Conservation (phyloP, 257 asterid genomes). For the Solanum bukasovii region DNA sequence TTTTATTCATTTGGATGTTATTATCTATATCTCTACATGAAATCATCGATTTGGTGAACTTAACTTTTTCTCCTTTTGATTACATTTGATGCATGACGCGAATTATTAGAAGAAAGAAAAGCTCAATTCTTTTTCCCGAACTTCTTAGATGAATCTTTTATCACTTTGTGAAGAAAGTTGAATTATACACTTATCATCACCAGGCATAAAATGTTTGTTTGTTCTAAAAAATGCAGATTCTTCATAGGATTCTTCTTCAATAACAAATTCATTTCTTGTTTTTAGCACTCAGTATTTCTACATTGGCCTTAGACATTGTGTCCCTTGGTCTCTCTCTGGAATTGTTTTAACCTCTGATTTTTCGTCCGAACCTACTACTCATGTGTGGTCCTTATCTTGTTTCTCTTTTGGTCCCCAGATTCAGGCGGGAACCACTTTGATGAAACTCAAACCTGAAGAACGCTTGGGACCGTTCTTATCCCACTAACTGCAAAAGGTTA, state of each 20-base stretch:
- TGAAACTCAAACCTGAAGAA: slow-evolving; percentile 35
- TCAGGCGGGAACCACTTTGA: slow-evolving; percentile 33
- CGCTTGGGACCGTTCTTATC: slow-evolving; percentile 49
- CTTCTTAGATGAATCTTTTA: neutral
- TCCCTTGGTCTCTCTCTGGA: neutral
- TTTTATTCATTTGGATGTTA: neutral
- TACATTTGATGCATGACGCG: neutral
- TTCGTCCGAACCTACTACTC: neutral
- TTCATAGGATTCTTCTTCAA: neutral
- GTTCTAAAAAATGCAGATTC: neutral
- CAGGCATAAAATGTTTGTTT: neutral
- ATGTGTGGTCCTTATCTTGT: neutral
- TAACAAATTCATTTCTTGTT: neutral
- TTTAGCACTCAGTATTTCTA: neutral
- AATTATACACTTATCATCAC: neutral
- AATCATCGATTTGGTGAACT: neutral
- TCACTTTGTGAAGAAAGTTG: neutral
- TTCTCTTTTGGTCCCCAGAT: slow-evolving; percentile 21
- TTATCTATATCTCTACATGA: neutral
- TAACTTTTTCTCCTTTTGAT: neutral
- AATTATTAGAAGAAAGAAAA: neutral
- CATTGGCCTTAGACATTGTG: neutral
- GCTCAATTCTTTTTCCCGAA: neutral
- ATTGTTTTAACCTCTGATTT: slow-evolving; percentile 6
- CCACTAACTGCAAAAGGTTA: slow-evolving; percentile 48